Percentiles rank a stretch among this genome's conserved stretches.
Conservation (phyloP, 192 early-diverging fungal species). For the Coemansia erecta region DNA sequence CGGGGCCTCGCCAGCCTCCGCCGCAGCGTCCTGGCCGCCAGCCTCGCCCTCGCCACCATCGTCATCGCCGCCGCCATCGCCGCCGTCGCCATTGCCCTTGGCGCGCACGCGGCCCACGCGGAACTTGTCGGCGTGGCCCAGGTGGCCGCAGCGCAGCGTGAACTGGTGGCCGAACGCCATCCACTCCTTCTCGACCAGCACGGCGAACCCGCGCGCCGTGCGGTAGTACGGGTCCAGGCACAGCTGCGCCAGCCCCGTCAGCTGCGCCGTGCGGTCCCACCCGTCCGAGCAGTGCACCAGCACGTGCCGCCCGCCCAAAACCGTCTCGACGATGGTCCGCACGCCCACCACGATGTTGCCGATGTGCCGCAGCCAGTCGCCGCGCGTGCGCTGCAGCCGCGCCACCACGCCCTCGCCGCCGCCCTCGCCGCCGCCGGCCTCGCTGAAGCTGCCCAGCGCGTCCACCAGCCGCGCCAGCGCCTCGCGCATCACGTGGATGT, state of each 20-base stretch:
- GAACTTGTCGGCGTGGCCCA: constrained; percentile 74
- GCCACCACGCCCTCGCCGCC: constrained; percentile 46
- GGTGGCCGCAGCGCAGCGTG: constrained; percentile 84
- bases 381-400: constrained; percentile 58
- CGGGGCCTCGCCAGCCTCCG: not conserved
- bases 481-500: constrained; percentile 97
- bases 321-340: constrained; percentile 70
- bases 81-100: not conserved
- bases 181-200: constrained; percentile 98
- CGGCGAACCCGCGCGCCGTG: constrained; percentile 85
- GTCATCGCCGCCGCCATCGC: not conserved
- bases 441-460: constrained; percentile 16
- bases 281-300: constrained; percentile 98
- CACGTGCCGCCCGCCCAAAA: constrained; percentile 77
- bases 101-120: constrained; percentile 26
- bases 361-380: constrained; percentile 90
- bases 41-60: not conserved
- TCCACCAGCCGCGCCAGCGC: constrained; percentile 80
- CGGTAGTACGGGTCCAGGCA: constrained; percentile 97
- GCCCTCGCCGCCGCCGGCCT: constrained; percentile 48
- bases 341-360: constrained; percentile 77
- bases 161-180: constrained; percentile 97
- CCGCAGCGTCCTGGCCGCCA: not conserved
- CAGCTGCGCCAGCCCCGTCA: constrained; percentile 83
- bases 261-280: constrained; percentile 97